Percentiles rank a stretch among this genome's conserved stretches.
Conservation (phyloP, 257 asterid genomes). For the Vinca minor region DNA sequence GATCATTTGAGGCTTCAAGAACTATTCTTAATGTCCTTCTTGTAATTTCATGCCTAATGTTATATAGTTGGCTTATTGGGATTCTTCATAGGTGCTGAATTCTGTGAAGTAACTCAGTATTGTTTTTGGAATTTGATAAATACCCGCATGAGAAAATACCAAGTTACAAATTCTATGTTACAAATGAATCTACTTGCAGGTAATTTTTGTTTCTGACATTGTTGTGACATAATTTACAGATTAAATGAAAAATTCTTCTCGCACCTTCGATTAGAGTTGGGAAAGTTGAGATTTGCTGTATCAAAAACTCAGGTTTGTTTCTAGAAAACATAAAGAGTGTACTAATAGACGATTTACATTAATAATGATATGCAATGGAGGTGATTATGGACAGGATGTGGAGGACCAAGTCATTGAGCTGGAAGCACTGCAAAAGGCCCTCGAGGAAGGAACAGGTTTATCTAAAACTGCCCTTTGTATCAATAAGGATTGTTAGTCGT, state of each 20-base stretch:
- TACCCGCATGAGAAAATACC: neutral
- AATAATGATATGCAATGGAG: conserved; percentile 10
- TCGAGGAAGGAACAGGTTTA: conserved; percentile 76
- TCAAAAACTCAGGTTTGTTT: conserved; percentile 74
- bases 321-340: neutral
- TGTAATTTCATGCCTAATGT: neutral
- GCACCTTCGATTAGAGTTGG: conserved; percentile 57
- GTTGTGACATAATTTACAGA: conserved; percentile 28
- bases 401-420: conserved; percentile 78
- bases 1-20: neutral
- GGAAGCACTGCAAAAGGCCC: conserved; percentile 62
- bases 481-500: neutral
- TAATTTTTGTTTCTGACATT: neutral
- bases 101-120: neutral
- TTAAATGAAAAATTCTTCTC: conserved; percentile 72
- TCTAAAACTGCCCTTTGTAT: neutral
- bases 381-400: conserved; percentile 37
- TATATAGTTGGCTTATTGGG: neutral
- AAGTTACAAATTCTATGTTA: no score
- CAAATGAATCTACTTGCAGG: neutral
- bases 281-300: conserved; percentile 75
- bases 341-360: conserved; percentile 1
- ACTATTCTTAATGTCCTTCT: no score
- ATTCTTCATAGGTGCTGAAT: neutral
- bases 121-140: neutral